Evolutionary conservation across 2,329 filamentous ascomycete species (phyloP).

Genomic region (Epichloe coenophiala): DNA sequence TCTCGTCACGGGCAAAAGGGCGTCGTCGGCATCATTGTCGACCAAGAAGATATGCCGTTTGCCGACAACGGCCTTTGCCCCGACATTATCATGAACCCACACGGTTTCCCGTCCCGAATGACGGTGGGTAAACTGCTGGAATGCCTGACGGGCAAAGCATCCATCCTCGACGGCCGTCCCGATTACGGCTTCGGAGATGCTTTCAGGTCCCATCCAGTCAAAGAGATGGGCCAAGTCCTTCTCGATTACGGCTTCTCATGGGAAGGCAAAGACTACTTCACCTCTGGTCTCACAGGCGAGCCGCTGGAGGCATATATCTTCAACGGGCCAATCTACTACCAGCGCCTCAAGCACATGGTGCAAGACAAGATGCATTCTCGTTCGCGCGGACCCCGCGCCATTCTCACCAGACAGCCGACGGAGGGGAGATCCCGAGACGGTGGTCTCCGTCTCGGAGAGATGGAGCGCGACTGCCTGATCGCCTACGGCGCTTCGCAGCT

Average conservation of each 20-base stretch:
- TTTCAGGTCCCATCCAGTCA: slow-evolving; percentile 70
- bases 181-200: slow-evolving; percentile 75
- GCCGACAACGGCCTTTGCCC: slow-evolving; percentile 81
- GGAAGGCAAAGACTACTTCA: slow-evolving; percentile 94
- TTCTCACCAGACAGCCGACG: slow-evolving; percentile 87
- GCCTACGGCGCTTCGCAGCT: slow-evolving; percentile 92
- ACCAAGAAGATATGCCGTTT: slow-evolving; percentile 96
- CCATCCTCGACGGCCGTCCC: slow-evolving; percentile 69
- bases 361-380: slow-evolving; percentile 99
- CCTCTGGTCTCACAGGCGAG: slow-evolving; percentile 88
- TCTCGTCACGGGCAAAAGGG: slow-evolving; percentile 97
- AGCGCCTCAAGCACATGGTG: slow-evolving; percentile 99
- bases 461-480: slow-evolving; percentile 97
- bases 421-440: slow-evolving; percentile 92
- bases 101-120: slow-evolving; percentile 99
- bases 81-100: slow-evolving; percentile 99
- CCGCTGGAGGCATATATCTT: slow-evolving; percentile 92
- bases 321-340: slow-evolving; percentile 98
- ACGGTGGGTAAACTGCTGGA: slow-evolving; percentile 97
- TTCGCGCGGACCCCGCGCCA: slow-evolving; percentile 76
- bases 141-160: slow-evolving; percentile 86
- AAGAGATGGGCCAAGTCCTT: slow-evolving; percentile 78
- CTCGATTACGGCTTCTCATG: slow-evolving; percentile 87
- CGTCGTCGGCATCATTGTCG: slow-evolving; percentile 90
- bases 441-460: slow-evolving; percentile 86